These are phyloP conservation scores for Castanea mollissima DNA, from an alignment of 306 rosid species.

Conservation along the genomic window DNA sequence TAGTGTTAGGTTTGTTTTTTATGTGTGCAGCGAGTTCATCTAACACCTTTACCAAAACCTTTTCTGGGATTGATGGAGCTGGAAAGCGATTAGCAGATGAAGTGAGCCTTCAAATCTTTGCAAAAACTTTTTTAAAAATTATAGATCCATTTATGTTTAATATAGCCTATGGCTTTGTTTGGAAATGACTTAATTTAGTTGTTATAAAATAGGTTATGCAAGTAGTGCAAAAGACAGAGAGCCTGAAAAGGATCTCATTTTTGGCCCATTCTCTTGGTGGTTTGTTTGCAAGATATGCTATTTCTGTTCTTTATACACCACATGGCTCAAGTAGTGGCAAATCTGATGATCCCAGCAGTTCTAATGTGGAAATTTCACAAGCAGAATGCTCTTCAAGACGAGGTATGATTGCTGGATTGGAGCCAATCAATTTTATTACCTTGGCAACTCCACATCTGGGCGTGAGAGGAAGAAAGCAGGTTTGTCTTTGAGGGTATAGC, in stretches of 20 bases:
- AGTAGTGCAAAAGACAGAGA: conserved; percentile 65
- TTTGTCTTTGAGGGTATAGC: conserved; percentile 35
- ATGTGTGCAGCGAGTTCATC: conserved; percentile 82
- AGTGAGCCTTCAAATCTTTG: conserved; percentile 49
- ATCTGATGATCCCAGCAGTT: conserved; percentile 32
- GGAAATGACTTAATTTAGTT: conserved; percentile 23
- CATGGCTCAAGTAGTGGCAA: conserved; percentile 30
- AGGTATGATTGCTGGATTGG: conserved; percentile 78
- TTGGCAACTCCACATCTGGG: conserved; percentile 98
- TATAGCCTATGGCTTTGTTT: conserved; percentile 17
- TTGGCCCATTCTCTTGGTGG: conserved; percentile 98
- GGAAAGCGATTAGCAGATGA: conserved; percentile 92
- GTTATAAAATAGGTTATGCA: conserved; percentile 60
- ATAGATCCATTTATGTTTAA: conserved; percentile 6
- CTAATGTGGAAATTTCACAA: conserved; percentile 28
- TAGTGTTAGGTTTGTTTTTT: conserved; percentile 9
- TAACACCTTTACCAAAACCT: conserved; percentile 77
- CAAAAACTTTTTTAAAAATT: conserved; percentile 23
- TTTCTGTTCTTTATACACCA: conserved; percentile 66
- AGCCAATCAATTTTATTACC: conserved; percentile 88
- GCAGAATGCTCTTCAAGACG: conserved; percentile 38
- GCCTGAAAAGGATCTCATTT: conserved; percentile 82
- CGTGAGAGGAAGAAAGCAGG: conserved; percentile 91
- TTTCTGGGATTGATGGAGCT: conserved; percentile 91
- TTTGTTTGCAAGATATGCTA: conserved; percentile 86